phyloP scores from a whole-genome alignment of 2,329 filamentous ascomycete genomes.

The Pestalotiopsis sp. region DNA sequence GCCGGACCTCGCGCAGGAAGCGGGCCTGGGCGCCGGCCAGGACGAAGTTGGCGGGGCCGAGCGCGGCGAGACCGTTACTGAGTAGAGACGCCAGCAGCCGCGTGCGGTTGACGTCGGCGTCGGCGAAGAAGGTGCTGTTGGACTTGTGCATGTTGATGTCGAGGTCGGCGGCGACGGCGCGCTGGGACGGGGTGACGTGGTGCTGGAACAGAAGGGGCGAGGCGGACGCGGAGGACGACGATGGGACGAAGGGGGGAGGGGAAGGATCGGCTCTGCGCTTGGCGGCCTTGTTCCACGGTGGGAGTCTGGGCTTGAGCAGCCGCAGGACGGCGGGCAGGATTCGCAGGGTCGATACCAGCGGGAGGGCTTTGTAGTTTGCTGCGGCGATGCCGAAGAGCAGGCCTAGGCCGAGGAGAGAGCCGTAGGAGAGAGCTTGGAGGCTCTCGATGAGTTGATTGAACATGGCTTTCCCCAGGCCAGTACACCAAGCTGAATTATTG shows the following conservation, averaged over 20 bases:
- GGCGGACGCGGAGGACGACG: not conserved
- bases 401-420: slow-evolving; percentile 1
- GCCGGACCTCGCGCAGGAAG: slow-evolving; percentile 9
- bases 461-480: not conserved
- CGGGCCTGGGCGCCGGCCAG: slow-evolving; percentile 7
- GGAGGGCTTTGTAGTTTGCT: slow-evolving; percentile 7
- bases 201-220: slow-evolving; percentile 1
- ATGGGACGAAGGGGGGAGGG: not conserved
- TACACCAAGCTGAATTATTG: not conserved
- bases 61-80: not conserved
- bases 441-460: not conserved
- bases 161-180: slow-evolving; percentile 5
- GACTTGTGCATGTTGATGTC: slow-evolving; percentile 12
- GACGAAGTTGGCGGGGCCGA: slow-evolving; percentile 6
- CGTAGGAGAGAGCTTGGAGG: slow-evolving; percentile 2
- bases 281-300: not conserved
- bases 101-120: slow-evolving; percentile 7
- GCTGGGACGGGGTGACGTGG: not conserved
- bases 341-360: not conserved
- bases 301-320: not conserved
- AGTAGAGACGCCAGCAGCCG: not conserved
- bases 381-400: not conserved
- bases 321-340: slow-evolving; percentile 6
- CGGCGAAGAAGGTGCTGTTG: slow-evolving; percentile 13
- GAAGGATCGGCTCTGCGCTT: not conserved